Evolutionary conservation across 306 rosid genomes (phyloP).

Genomic region (Acacia acuminata): DNA sequence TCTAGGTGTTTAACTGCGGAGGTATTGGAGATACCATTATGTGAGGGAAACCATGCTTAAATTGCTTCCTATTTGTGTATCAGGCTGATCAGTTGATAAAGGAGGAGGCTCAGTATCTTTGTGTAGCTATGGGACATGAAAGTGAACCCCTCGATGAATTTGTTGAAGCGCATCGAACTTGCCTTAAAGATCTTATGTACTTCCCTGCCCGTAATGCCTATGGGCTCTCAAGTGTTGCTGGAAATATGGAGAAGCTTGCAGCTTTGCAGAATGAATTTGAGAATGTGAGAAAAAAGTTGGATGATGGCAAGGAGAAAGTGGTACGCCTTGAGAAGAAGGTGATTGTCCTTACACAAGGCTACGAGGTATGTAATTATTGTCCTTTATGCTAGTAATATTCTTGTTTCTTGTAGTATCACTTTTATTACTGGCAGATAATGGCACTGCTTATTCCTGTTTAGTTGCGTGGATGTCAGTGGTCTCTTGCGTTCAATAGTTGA

Average conservation of each 20-base stretch:
- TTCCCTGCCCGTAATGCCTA: constrained; percentile 79
- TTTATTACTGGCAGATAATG: background rate
- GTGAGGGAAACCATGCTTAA: background rate
- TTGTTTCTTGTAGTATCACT: background rate
- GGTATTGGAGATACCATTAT: constrained; percentile 12
- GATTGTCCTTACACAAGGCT: constrained; percentile 78
- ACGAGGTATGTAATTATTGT: constrained; percentile 67
- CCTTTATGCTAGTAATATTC: background rate
- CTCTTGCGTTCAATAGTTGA: background rate
- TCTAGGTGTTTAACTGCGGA: background rate
- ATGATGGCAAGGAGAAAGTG: constrained; percentile 79
- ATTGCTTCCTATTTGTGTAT: constrained; percentile 18
- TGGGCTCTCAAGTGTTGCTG: constrained; percentile 90
- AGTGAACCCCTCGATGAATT: constrained; percentile 76
- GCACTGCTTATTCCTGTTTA: background rate
- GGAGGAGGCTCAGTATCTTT: constrained; percentile 70
- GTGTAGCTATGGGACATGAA: constrained; percentile 90
- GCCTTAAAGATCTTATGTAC: constrained; percentile 82
- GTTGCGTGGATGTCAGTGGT: constrained; percentile 15
- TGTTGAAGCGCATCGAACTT: constrained; percentile 84
- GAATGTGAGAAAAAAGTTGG: constrained; percentile 66
- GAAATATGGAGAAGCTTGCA: constrained; percentile 81
- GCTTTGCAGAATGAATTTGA: constrained; percentile 88
- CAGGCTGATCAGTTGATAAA: constrained; percentile 78
- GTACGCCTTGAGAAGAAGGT: constrained; percentile 79